Conservation (phyloP, 345 rosid genomes). For the Populus deltoides region DNA sequence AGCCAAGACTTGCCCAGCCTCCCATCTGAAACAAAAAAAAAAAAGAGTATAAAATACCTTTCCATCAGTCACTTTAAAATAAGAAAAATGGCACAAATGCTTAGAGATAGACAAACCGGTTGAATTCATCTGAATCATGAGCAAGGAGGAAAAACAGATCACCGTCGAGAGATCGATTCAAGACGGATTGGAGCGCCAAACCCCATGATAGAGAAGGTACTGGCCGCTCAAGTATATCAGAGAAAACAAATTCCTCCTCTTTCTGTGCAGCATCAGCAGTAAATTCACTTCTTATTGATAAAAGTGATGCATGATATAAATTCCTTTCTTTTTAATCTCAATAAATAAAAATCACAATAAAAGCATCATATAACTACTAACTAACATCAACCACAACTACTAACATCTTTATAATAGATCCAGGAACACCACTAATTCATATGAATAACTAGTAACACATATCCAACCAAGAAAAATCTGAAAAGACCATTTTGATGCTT, state of each 20-base stretch:
- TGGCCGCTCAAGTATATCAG: conserved; percentile 69
- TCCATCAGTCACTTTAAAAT: conserved; percentile 7
- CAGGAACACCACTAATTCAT: background rate
- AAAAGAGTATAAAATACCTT: background rate
- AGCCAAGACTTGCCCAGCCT: conserved; percentile 91
- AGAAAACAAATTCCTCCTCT: conserved; percentile 90
- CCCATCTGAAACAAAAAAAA: conserved; percentile 64
- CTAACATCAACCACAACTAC: background rate
- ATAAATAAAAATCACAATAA: background rate
- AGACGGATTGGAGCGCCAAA: conserved; percentile 94
- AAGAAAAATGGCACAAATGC: background rate
- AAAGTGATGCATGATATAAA: background rate
- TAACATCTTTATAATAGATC: background rate
- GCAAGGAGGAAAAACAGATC: conserved; percentile 96
- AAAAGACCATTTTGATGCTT: background rate
- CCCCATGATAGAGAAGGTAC: conserved; percentile 86
- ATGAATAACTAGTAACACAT: background rate
- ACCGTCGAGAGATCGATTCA: conserved; percentile 72
- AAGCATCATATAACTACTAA: background rate
- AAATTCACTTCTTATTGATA: background rate
- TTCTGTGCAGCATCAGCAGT: conserved; percentile 50
- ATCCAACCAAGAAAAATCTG: background rate
- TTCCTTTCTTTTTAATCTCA: background rate
- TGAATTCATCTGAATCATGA: conserved; percentile 89
- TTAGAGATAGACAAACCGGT: conserved; percentile 57